Base-by-base conservation (phyloP, 441 rosid species). In the Biscutella laevigata region DNA sequence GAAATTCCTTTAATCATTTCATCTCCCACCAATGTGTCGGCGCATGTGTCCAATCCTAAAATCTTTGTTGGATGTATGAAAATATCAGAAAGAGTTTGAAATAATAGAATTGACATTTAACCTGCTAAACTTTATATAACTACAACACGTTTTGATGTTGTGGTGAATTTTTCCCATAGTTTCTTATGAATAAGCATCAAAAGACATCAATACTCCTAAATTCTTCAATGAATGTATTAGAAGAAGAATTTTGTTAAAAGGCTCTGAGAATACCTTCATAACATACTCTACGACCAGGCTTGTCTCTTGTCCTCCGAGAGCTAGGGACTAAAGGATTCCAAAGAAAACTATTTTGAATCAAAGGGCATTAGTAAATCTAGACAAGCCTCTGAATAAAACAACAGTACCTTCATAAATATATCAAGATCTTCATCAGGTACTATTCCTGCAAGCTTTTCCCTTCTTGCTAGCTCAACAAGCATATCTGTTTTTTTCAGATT, bases 371-470 rank as follows among this genome's bases (percentile, higher is more conserved):
- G 4, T 4, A 8, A 58, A 33, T 32, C 7, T 4, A 5, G 24
- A 49, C 6, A 11, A 42, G 12, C 35, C 14, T 53, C 24, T 57
- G 28, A 56, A 7, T 27, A 35, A 40, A 24, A 46, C n/a, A 43
- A 24, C 14, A 52, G 11, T 69, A 88, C 99, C 99, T 92, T 92
- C 95, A 92, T 86, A 71, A 92, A 88, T 66, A 92, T 84, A 62
- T 92, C 99, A 59, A 92, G 99, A 74, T 92, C 99, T 73, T 84
- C 99, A 74, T 92, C 95, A 49, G 99, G 97, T 66, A 84, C 84
- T 57, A 92, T 88, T 55, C 92, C 95, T 27, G 92, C 83, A 38
- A 77, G 59, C 78, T 92, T 92, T 64, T 92, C 99, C 57, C 97
- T 86, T 70, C 99, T 78, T 55, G 95, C 81, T 66, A 92, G 86